Evolutionary conservation across 2,329 filamentous ascomycete species (phyloP).

Genomic region (Cadophora sp.): DNA sequence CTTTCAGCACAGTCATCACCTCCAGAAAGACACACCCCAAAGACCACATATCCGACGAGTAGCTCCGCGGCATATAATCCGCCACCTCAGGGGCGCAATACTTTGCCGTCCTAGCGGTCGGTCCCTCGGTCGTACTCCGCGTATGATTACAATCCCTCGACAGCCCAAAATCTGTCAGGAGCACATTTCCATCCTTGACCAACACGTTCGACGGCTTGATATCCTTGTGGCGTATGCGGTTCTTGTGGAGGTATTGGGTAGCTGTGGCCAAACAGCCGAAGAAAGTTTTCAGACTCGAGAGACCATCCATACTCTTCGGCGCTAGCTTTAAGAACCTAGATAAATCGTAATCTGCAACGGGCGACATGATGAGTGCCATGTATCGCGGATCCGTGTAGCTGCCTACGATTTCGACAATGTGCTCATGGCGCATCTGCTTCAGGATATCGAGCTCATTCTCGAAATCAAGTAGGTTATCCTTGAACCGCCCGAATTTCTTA

Average conservation of each 20-base stretch:
- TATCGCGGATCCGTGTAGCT: neutral
- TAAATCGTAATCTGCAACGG: neutral
- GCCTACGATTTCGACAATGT: neutral
- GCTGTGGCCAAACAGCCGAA: neutral
- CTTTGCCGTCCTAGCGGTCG: neutral
- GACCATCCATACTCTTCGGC: neutral
- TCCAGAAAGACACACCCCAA: neutral
- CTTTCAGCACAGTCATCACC: neutral
- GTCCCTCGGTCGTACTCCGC: neutral
- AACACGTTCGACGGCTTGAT: neutral
- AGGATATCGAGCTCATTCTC: neutral
- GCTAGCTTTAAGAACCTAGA: neutral
- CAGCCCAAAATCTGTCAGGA: neutral
- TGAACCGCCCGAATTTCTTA: constrained; percentile 1
- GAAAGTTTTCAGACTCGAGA: neutral
- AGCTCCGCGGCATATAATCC: neutral
- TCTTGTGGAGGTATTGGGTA: neutral
- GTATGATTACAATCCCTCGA: neutral
- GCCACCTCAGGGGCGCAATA: neutral
- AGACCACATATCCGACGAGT: neutral
- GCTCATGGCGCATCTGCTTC: neutral
- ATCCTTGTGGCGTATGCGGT: neutral
- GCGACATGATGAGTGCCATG: neutral
- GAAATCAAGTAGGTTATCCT: neutral
- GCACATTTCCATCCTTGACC: neutral